Percentiles rank a stretch among this genome's conserved stretches.
phyloP scores from a whole-genome alignment of 1,139 yeast genomes.

The Hyphopichia fennica region DNA sequence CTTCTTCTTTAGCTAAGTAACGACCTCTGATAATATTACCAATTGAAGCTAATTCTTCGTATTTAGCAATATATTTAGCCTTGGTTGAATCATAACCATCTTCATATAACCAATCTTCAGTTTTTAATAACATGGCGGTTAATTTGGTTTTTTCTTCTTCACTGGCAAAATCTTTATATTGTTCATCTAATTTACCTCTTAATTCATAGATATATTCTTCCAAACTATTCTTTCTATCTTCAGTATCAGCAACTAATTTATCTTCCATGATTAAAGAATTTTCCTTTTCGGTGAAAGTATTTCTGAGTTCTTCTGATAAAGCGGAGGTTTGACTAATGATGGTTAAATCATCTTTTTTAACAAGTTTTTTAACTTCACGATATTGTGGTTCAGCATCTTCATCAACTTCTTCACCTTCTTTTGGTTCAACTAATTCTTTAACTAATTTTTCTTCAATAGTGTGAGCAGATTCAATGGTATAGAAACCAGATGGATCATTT shows the following conservation, averaged over 20 bases:
- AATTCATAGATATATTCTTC: conserved; percentile 98
- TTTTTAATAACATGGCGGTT: conserved; percentile 68
- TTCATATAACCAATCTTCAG: conserved; percentile 98
- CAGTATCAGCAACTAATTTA: conserved; percentile 97
- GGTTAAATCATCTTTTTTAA: conserved; percentile 73
- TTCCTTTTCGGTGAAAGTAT: conserved; percentile 75
- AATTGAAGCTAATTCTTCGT: conserved; percentile 92
- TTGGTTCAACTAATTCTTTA: conserved; percentile 76
- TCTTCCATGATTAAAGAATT: conserved; percentile 83
- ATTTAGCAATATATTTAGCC: conserved; percentile 96
- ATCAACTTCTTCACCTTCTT: conserved; percentile 46
- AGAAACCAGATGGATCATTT: conserved; percentile 96
- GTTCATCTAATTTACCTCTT: conserved; percentile 95
- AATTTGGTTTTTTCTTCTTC: conserved; percentile 87
- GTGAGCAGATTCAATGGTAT: conserved; percentile 91
- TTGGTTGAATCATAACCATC: conserved; percentile 96
- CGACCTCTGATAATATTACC: conserved; percentile 97
- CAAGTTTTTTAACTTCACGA: conserved; percentile 91
- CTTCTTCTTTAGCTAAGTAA: conserved; percentile 92
- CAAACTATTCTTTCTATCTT: conserved; percentile 96
- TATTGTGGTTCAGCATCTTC: conserved; percentile 78
- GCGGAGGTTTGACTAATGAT: conserved; percentile 64
- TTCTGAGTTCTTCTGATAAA: conserved; percentile 58
- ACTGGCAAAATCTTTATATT: conserved; percentile 83
- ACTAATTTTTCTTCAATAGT: conserved; percentile 90